Evolutionary conservation across 2,329 filamentous ascomycete genomes (phyloP).

Genomic region (Xylariaceae sp.): DNA sequence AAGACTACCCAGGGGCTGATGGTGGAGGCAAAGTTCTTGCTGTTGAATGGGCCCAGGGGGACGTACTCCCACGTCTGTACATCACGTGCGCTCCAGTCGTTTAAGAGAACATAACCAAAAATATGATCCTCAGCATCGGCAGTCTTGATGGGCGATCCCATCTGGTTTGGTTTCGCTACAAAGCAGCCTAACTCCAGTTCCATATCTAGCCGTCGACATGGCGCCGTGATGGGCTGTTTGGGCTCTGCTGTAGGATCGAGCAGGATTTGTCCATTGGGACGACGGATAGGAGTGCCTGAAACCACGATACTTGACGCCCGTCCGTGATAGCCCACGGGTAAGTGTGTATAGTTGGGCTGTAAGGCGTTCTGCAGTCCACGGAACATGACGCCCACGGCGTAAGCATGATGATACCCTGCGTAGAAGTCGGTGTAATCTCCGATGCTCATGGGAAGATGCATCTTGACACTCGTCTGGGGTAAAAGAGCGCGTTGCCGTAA

Average conservation of each 20-base stretch:
- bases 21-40: conserved; percentile 76
- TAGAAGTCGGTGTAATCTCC: conserved; percentile 87
- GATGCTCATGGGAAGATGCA: conserved; percentile 70
- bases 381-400: conserved; percentile 62
- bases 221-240: conserved; percentile 58
- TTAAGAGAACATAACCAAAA: conserved; percentile 77
- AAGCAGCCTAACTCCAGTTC: conserved; percentile 78
- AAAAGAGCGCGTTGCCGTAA: conserved; percentile 56
- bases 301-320: conserved; percentile 70
- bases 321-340: conserved; percentile 79
- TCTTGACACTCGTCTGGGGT: conserved; percentile 53
- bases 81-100: conserved; percentile 82
- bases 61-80: conserved; percentile 83
- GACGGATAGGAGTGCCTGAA: conserved; percentile 66
- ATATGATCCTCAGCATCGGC: conserved; percentile 62
- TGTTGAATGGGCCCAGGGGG: conserved; percentile 74
- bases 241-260: conserved; percentile 56
- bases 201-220: conserved; percentile 65
- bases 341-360: conserved; percentile 74
- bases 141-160: conserved; percentile 60
- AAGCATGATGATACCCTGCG: conserved; percentile 72
- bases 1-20: conserved; percentile 77
- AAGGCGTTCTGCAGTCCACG: conserved; percentile 67
- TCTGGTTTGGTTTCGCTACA: conserved; percentile 57
- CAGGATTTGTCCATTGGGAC: conserved; percentile 71